Conservation (phyloP, 2,329 filamentous ascomycete genomes). For the Pseudocercospora fuligena region DNA sequence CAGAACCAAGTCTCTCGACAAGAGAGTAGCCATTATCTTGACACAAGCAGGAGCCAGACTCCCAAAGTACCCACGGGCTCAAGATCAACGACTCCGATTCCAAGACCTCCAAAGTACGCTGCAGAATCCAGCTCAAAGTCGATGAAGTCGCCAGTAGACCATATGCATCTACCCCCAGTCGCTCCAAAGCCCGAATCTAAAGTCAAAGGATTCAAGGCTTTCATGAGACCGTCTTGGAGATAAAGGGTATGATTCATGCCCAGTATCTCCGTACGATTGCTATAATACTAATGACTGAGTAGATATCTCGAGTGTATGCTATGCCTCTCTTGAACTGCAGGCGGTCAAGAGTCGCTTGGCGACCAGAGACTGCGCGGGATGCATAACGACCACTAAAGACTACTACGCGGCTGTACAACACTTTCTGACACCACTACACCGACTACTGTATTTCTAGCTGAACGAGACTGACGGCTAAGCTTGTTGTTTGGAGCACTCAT, state of each 20-base stretch:
- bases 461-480: slow-evolving; percentile 5
- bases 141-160: slow-evolving; percentile 3
- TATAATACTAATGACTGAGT: background rate
- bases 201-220: slow-evolving; percentile 4
- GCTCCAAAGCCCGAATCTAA: slow-evolving; percentile 6
- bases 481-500: slow-evolving; percentile 6
- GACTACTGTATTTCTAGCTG: slow-evolving; percentile 4
- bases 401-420: background rate
- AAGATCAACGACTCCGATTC: background rate
- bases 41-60: slow-evolving; percentile 2
- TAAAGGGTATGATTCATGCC: background rate
- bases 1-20: background rate
- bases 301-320: background rate
- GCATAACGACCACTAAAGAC: slow-evolving; percentile 12
- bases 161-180: slow-evolving; percentile 2
- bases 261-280: background rate
- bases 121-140: background rate
- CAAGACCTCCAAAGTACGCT: background rate
- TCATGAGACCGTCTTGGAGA: slow-evolving; percentile 10
- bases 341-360: slow-evolving; percentile 1
- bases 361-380: slow-evolving; percentile 10
- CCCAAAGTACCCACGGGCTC: background rate
- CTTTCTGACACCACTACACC: background rate
- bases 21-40: slow-evolving; percentile 2
- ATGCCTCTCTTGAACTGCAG: slow-evolving; percentile 8